phyloP scores from a whole-genome alignment of 805 yeast species.

The Wickerhamomyces mucosus region DNA sequence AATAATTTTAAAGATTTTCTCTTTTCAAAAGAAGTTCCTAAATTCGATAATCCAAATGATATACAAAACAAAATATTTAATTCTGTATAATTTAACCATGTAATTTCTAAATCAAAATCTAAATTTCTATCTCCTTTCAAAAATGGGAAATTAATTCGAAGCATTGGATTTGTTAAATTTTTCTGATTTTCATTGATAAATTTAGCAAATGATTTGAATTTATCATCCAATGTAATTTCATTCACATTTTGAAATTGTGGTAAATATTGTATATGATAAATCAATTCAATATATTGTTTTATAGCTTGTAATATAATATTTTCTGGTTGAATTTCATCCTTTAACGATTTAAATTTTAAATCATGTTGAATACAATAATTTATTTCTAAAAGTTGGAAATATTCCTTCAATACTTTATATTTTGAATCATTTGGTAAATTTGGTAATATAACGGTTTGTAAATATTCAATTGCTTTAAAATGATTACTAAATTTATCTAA shows the following conservation, averaged over 20 bases:
- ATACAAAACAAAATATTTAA: conserved; percentile 6
- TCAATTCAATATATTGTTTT: not conserved
- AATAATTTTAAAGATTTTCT: conserved; percentile 10
- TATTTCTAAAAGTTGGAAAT: not conserved
- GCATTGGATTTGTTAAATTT: not conserved
- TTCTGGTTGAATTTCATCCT: not conserved
- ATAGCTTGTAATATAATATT: not conserved
- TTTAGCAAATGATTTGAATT: not conserved
- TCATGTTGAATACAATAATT: not conserved
- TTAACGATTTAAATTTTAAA: not conserved
- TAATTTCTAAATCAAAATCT: not conserved
- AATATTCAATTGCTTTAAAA: not conserved
- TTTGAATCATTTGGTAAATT: not conserved
- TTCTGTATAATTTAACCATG: conserved; percentile 3
- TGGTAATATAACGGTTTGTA: not conserved
- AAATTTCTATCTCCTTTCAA: too few relatives aligned
- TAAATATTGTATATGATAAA: not conserved
- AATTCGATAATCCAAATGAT: conserved; percentile 6
- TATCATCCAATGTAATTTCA: not conserved
- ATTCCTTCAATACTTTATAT: not conserved
- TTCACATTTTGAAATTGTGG: not conserved
- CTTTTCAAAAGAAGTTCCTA: conserved; percentile 13
- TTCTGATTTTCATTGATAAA: not conserved
- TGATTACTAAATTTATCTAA: not conserved
- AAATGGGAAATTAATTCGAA: not conserved